Conservation (phyloP, 176 grass and related monocot genomes). For the Cenchrus purpureus region DNA sequence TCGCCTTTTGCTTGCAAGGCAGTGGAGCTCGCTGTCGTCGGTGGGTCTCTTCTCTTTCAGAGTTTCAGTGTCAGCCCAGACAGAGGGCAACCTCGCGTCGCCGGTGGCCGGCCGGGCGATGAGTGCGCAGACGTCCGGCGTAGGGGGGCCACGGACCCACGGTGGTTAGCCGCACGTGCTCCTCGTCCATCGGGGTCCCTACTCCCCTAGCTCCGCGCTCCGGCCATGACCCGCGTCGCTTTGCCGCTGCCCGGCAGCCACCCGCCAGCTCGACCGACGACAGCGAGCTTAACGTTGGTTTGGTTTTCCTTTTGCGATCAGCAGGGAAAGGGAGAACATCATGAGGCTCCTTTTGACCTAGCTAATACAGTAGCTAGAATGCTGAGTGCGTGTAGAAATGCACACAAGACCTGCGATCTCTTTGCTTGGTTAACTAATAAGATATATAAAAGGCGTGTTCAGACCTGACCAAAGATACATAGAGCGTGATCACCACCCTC, state of each 20-base stretch:
- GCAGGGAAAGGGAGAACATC: not conserved
- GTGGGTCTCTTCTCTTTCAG: not conserved
- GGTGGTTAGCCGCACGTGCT: conserved; percentile 44
- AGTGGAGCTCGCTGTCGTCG: conserved; percentile 42
- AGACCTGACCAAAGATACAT: not conserved
- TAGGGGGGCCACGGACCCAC: too few relatives aligned
- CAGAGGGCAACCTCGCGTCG: conserved; percentile 1
- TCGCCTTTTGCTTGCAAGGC: not conserved
- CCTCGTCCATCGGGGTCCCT: not conserved
- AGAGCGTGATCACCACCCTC: not conserved
- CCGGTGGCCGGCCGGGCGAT: too few relatives aligned
- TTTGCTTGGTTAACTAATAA: not conserved
- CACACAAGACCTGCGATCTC: too few relatives aligned
- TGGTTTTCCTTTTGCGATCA: not conserved
- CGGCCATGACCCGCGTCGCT: not conserved
- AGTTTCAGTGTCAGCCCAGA: not conserved
- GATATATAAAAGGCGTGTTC: not conserved
- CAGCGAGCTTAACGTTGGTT: conserved; percentile 20
- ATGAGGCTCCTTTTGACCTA: not conserved
- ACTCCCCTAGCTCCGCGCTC: too few relatives aligned
- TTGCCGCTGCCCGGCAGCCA: not conserved
- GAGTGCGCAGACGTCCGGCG: too few relatives aligned
- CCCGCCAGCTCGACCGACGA: conserved; percentile 26
- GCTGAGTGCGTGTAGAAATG: not conserved
- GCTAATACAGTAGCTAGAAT: too few relatives aligned